A percentile compares a stretch with the other conserved stretches of the same genome.
Evolutionary conservation across 2,329 filamentous ascomycete genomes (phyloP).

Genomic region (Colletotrichum chrysophilum): DNA sequence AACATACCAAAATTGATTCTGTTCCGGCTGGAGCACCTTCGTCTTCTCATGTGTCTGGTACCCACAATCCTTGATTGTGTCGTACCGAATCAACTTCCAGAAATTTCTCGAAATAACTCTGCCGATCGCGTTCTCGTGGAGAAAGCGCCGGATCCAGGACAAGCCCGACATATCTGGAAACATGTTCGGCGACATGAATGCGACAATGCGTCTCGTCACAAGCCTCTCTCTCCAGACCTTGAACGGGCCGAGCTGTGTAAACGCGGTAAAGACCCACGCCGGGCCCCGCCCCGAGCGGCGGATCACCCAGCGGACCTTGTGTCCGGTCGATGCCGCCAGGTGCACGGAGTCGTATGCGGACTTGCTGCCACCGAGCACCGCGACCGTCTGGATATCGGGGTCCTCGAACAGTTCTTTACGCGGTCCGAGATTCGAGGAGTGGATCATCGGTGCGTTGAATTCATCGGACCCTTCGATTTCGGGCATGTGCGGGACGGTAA

Average conservation of each 20-base stretch:
- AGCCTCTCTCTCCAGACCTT: slow-evolving; percentile 56
- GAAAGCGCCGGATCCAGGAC: slow-evolving; percentile 24
- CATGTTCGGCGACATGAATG: slow-evolving; percentile 41
- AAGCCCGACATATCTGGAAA: slow-evolving; percentile 28
- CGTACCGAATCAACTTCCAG: slow-evolving; percentile 51
- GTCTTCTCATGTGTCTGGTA: slow-evolving; percentile 46
- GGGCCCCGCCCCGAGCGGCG: slow-evolving; percentile 62
- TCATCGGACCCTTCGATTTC: slow-evolving; percentile 49
- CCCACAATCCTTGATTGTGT: slow-evolving; percentile 26
- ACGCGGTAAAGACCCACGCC: slow-evolving; percentile 52
- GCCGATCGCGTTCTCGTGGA: slow-evolving; percentile 24
- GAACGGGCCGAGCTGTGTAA: slow-evolving; percentile 54
- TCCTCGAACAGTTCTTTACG: slow-evolving; percentile 33
- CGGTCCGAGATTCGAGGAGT: slow-evolving; percentile 56
- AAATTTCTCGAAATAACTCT: slow-evolving; percentile 48
- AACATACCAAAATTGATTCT: slow-evolving; percentile 49
- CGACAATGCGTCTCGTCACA: slow-evolving; percentile 48
- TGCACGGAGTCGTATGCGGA: slow-evolving; percentile 69
- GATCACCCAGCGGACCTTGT: slow-evolving; percentile 63
- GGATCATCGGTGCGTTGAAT: slow-evolving; percentile 62
- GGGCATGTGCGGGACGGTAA: slow-evolving; percentile 62
- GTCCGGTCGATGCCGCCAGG: slow-evolving; percentile 56
- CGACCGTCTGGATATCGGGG: slow-evolving; percentile 40
- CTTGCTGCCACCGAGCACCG: slow-evolving; percentile 66
- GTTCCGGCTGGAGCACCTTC: slow-evolving; percentile 38